Conservation (phyloP, 177 flowering plant genomes). For the Tripterygium wilfordii region DNA sequence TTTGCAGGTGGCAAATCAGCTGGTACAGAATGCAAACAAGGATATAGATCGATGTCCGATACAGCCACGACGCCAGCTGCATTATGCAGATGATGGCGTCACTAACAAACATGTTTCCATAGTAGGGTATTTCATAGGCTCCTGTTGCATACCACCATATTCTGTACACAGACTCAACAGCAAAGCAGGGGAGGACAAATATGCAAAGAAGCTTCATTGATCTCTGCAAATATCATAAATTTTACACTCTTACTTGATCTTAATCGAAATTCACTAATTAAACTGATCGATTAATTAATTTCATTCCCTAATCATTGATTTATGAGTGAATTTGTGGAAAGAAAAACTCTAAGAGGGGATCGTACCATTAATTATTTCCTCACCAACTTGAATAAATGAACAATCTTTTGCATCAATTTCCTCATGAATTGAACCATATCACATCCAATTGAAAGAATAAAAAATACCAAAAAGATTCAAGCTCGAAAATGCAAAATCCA, state of each 20-base stretch:
- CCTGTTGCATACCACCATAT: slow-evolving; percentile 68
- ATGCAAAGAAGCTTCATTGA: slow-evolving; percentile 40
- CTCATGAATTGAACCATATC: neutral
- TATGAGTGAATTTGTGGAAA: too few species aligned
- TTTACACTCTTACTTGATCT: neutral
- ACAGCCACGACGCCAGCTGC: slow-evolving; percentile 82
- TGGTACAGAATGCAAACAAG: slow-evolving; percentile 73
- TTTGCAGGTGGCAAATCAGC: slow-evolving; percentile 70
- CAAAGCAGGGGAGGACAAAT: slow-evolving; percentile 43
- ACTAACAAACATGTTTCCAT: slow-evolving; percentile 27
- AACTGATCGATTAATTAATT: too few species aligned
- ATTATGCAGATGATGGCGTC: slow-evolving; percentile 44
- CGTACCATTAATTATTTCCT: too few species aligned
- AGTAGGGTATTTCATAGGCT: slow-evolving; percentile 33
- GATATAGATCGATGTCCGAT: slow-evolving; percentile 70
- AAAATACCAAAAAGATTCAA: neutral
- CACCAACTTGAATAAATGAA: too few species aligned
- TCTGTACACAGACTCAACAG: slow-evolving; percentile 28
- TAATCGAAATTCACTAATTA: too few species aligned
- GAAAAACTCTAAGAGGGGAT: too few species aligned
- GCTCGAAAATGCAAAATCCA: neutral
- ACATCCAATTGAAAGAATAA: neutral
- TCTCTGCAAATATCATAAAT: slow-evolving; percentile 31
- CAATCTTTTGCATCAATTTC: too few species aligned
- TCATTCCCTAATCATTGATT: too few species aligned